Conservation (phyloP, 495 filamentous ascomycete genomes). For the Podospora appendiculata region DNA sequence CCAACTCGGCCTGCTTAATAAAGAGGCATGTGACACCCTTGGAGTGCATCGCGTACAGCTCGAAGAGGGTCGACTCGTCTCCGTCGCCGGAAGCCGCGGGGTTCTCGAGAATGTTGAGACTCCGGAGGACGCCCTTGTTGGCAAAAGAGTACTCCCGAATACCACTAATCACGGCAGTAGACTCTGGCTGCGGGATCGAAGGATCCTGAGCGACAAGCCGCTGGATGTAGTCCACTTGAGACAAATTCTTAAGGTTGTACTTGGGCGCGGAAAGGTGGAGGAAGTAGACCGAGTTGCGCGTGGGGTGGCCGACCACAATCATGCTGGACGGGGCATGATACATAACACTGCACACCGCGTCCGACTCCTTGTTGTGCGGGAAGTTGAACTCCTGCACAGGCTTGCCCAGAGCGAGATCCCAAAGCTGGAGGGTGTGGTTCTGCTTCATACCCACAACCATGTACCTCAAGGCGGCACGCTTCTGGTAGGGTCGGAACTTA, state of each 20-base stretch:
- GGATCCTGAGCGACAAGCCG: conserved; percentile 65
- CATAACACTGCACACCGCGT: conserved; percentile 91
- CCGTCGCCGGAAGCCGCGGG: conserved; percentile 45
- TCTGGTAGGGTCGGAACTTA: conserved; percentile 83
- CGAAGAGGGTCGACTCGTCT: conserved; percentile 62
- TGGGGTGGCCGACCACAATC: conserved; percentile 91
- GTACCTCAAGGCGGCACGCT: conserved; percentile 80
- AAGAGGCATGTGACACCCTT: conserved; percentile 83
- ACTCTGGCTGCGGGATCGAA: conserved; percentile 71
- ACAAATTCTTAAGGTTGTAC: conserved; percentile 71
- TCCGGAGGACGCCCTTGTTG: conserved; percentile 80
- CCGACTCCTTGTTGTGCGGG: conserved; percentile 92
- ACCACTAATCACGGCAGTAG: conserved; percentile 93
- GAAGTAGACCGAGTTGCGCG: conserved; percentile 95
- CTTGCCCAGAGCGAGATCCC: conserved; percentile 93
- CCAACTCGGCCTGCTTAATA: conserved; percentile 80
- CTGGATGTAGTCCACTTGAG: conserved; percentile 79
- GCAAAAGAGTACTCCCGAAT: conserved; percentile 89
- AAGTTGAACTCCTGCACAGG: conserved; percentile 95
- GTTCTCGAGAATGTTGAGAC: conserved; percentile 73
- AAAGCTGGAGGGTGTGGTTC: conserved; percentile 97
- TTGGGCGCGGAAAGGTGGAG: conserved; percentile 87
- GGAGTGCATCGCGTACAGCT: conserved; percentile 95
- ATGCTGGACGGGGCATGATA: conserved; percentile 88
- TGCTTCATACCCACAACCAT: conserved; percentile 97